Base-by-base conservation (phyloP, 257 asterid species). In the Nicotiana undulata region DNA sequence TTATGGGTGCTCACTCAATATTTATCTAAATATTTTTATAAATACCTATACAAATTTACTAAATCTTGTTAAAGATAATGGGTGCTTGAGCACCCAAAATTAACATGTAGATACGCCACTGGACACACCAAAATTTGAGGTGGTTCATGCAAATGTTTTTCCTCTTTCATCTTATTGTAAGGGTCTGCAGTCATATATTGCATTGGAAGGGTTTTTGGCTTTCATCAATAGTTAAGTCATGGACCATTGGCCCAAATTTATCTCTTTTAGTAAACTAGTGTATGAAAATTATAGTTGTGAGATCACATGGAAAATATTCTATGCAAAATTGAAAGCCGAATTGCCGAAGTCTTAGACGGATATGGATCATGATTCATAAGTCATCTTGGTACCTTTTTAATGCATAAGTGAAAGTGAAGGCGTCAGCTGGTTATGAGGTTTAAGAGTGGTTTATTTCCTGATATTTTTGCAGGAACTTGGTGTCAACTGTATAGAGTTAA, bases 401-500 rank as follows among this genome's bases (percentile, higher is more conserved):
- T 60, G 70, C 70, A 63, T 28, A 63, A 13, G 44, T 28, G 20
- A 15, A 28, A 28, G 70, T 63, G 22, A 63, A 63, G 68, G 40
- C 3, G 9, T 63, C n/a, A 63, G 68, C 68, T 63, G 37, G 40
- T 63, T 15, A 12, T 28, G 40, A 26, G 70, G 44, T 63, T 4
- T 63, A 63, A 28, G 17, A 28, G 70, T 28, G 20, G 44, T 63
- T 63, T 13, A 28, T 63, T 63, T 13, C 70, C 3, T 63, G 20
- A 28, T 13, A 13, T 28, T 28, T 63, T 74, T 89, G 89, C 97
- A 95, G 99, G 93, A 91, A 88, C 96, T 95, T 74, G 98, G 99
- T 85, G 85, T 95, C 90, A 95, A 93, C 89, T 95, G 99, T 89
- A 91, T 95, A 86, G 99, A 95, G 93, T 87, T 95, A 80, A 95